Base-by-base conservation (phyloP, 192 early-diverging fungal genomes). In the Coemansia sp. region DNA sequence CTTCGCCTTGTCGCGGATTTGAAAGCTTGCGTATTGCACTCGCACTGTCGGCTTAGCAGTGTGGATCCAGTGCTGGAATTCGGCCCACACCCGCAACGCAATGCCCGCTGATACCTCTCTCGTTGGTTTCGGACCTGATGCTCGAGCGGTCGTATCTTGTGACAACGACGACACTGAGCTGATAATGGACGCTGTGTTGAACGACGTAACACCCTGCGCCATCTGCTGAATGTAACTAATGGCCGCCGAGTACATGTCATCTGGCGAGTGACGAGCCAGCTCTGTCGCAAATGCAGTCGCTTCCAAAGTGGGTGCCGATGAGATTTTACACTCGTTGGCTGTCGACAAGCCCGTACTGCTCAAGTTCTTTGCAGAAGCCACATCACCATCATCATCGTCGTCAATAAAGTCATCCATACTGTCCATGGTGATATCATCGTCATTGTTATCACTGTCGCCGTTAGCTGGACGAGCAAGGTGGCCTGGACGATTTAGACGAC, bases 331-430 rank as follows among this genome's bases (percentile, higher is more conserved):
- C 31, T 2, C 15, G 62, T 25, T 17, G 5, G 29, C 14, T 19
- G 21, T 19, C 21, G 48, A 19, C 48, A 19, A 50, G 5, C 5
- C n/a, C 0, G 23, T 7, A 11, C 8, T 9, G 19, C 19, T n/a
- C 9, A 23, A 23, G 19, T 14, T 29, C 15, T 3, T 34, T 8
- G 4, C 29, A 34, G 57, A 6, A 4, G 1, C 34, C 27, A 27
- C 14, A 9, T 17, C 57, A 12, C 14, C 57, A 19, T 34, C 23
- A 9, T 55, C 25, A 3, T 17, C 32, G 15, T 73, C 58, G 4
- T 73, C 69, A 48, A 84, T 81, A 75, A 85, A 86, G 19, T 85
- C 82, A 23, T 48, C 67, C 72, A 78, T 72, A 7, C 72, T 69
- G 23, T 85, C 80, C 42, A 42, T 37, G 42, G 63, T 69, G 17